Percentiles rank a stretch among this genome's conserved stretches.
phyloP scores from a whole-genome alignment of 768 basidiomycete genomes.

The Leccinum ochraceum region DNA sequence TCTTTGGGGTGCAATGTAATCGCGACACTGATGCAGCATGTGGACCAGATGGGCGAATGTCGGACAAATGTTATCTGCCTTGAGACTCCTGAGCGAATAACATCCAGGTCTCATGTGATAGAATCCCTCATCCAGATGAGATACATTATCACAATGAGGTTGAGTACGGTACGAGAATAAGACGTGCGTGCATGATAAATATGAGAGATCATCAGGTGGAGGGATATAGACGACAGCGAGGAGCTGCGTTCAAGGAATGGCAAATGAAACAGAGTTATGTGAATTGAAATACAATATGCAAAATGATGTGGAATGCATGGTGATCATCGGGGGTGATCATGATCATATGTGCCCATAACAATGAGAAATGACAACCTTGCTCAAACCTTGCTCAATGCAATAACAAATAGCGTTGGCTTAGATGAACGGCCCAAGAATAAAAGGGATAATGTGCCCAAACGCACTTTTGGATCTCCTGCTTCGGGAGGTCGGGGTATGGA shows the following conservation, averaged over 20 bases:
- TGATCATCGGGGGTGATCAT: neutral
- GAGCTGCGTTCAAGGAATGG: neutral
- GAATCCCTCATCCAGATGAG: neutral
- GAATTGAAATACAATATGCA: neutral
- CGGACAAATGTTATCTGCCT: neutral
- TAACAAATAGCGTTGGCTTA: neutral
- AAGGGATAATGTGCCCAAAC: neutral
- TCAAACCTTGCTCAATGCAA: conserved; percentile 3
- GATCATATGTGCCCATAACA: neutral
- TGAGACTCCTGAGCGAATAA: too few relatives aligned
- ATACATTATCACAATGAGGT: neutral
- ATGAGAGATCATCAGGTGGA: neutral
- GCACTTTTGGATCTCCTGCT: conserved; percentile 11
- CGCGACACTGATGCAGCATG: neutral
- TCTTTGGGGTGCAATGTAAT: neutral
- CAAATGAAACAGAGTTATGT: neutral
- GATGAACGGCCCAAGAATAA: conserved; percentile 2
- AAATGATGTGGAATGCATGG: neutral
- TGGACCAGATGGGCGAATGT: neutral
- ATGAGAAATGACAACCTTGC: neutral
- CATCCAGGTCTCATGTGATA: neutral
- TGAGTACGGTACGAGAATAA: neutral
- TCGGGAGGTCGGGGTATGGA: neutral
- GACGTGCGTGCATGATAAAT: neutral
- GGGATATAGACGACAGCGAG: neutral